phyloP scores from a whole-genome alignment of 495 filamentous ascomycete genomes.

The Aspergillus baeticus region DNA sequence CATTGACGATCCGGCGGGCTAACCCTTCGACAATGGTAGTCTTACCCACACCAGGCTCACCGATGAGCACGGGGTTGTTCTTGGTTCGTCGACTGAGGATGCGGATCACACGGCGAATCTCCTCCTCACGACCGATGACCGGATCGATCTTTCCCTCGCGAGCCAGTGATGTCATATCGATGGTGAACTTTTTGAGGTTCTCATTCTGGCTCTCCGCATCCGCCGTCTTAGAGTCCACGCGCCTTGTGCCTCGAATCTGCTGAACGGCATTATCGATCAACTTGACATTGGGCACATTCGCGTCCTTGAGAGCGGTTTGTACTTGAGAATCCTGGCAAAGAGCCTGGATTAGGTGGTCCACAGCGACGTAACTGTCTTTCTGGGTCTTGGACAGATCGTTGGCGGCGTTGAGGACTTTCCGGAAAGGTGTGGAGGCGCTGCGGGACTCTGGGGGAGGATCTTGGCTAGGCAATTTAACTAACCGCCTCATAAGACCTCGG shows the following conservation, averaged over 20 bases:
- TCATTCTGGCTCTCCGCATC: conserved; percentile 88
- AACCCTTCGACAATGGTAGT: conserved; percentile 97
- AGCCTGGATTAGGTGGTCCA: conserved; percentile 88
- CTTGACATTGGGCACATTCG: conserved; percentile 89
- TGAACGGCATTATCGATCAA: conserved; percentile 83
- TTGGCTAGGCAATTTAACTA: conserved; percentile 90
- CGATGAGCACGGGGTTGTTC: conserved; percentile 96
- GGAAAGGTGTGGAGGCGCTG: conserved; percentile 74
- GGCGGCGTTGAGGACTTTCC: conserved; percentile 76
- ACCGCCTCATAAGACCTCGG: conserved; percentile 80
- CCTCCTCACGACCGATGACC: conserved; percentile 95
- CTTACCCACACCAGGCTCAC: conserved; percentile 97
- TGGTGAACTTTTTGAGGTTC: conserved; percentile 94
- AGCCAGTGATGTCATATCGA: conserved; percentile 93
- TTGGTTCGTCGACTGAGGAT: conserved; percentile 94
- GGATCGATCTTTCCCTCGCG: conserved; percentile 97
- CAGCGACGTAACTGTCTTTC: conserved; percentile 89
- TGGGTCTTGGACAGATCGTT: conserved; percentile 93
- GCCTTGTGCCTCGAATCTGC: conserved; percentile 83
- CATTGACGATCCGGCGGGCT: conserved; percentile 92
- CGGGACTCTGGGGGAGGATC: conserved; percentile 89
- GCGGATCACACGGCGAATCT: conserved; percentile 89
- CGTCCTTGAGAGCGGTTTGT: conserved; percentile 70
- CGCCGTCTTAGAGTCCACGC: conserved; percentile 93
- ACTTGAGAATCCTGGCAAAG: conserved; percentile 76